These are phyloP conservation scores for Dictyostelium intermedium DNA, from an alignment of 78 protist genomes.

Conservation along the genomic window DNA sequence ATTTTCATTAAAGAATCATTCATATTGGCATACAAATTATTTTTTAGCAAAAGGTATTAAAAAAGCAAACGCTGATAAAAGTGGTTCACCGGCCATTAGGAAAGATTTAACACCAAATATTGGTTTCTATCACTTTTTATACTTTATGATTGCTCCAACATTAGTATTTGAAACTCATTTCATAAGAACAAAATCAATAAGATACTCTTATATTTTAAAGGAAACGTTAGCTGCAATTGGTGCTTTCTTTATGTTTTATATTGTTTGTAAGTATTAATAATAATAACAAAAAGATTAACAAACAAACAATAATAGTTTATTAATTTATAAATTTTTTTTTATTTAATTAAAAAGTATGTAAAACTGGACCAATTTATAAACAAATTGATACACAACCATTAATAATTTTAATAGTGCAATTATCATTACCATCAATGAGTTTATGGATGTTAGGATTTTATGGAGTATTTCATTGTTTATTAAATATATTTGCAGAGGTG, in stretches of 20 bases:
- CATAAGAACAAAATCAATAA: conserved; percentile 70
- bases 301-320: too few species aligned
- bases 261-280: background rate
- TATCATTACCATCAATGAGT: conserved; percentile 77
- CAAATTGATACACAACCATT: conserved; percentile 15
- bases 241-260: conserved; percentile 47
- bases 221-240: conserved; percentile 58
- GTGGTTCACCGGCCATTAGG: conserved; percentile 22
- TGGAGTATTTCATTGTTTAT: conserved; percentile 88
- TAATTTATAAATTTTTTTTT: background rate
- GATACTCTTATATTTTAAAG: conserved; percentile 44
- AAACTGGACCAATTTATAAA: conserved; percentile 35
- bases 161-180: conserved; percentile 72
- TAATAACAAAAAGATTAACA: too few species aligned
- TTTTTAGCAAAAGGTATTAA: conserved; percentile 20
- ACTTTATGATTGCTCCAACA: conserved; percentile 81
- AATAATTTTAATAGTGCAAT: conserved; percentile 4
- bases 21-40: conserved; percentile 71
- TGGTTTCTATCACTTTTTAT: conserved; percentile 12
- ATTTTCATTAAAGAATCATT: conserved; percentile 59
- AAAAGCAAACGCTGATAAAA: conserved; percentile 23
- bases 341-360: conserved; percentile 13
- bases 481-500: conserved; percentile 88
- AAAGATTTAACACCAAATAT: conserved; percentile 59
- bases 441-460: conserved; percentile 81